Conservation (phyloP, 2,329 filamentous ascomycete species). For the Orbilia ellipsospora region DNA sequence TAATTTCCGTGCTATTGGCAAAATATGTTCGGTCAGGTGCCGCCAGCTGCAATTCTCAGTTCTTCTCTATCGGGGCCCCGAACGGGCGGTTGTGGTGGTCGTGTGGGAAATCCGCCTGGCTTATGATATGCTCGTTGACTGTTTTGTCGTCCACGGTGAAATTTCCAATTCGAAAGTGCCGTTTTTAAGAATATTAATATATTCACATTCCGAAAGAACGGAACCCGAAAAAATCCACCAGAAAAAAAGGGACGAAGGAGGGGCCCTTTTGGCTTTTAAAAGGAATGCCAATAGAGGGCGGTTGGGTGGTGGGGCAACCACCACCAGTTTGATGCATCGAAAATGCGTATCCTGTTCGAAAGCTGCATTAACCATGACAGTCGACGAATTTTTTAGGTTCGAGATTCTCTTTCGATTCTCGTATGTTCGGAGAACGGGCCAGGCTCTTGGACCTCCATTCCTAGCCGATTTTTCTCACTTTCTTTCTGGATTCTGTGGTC, state of each 20-base stretch:
- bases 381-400: conserved; percentile 3
- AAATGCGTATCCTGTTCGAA: not conserved
- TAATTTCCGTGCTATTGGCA: conserved; percentile 45
- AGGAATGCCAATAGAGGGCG: conserved; percentile 24
- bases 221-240: not conserved
- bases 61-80: no score
- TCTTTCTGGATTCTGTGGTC: not conserved
- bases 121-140: no score
- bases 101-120: no score
- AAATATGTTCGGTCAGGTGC: conserved; percentile 31
- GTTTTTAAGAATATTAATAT: no score
- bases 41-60: not conserved
- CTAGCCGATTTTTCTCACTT: not conserved
- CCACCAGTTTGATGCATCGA: not conserved
- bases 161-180: no score
- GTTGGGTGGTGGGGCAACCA: conserved; percentile 37
- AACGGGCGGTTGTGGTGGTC: no score
- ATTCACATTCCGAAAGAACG: conserved; percentile 34
- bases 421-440: not conserved
- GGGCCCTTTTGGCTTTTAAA: conserved; percentile 23
- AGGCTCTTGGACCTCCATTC: not conserved
- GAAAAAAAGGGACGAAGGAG: conserved; percentile 19
- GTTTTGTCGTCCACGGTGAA: no score
- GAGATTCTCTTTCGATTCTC: conserved; percentile 6
- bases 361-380: not conserved